phyloP scores from a whole-genome alignment of 2,329 filamentous ascomycete species.

The Trichophyton benhamiae region DNA sequence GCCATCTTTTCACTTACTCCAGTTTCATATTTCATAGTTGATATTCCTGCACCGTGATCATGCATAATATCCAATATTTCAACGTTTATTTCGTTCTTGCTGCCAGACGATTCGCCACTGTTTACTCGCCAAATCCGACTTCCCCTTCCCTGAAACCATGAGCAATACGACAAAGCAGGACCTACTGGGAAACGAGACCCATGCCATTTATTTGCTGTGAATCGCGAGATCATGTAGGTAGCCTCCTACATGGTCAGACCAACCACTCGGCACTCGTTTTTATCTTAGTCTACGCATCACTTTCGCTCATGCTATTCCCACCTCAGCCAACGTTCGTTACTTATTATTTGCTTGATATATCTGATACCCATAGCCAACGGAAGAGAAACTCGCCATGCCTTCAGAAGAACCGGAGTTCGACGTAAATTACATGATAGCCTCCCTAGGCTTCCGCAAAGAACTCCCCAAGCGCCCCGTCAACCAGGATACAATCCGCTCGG shows the following conservation, averaged over 20 bases:
- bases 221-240: neutral
- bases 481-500: neutral
- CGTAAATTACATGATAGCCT: neutral
- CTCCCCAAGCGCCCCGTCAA: neutral
- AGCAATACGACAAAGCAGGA: neutral
- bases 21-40: neutral
- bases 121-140: neutral
- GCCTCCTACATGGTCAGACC: neutral
- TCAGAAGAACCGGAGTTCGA: neutral
- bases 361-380: too few species aligned
- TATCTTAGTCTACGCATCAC: too few species aligned
- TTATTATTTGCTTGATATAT: too few species aligned
- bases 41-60: neutral
- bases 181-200: neutral
- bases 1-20: neutral
- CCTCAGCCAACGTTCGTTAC: too few species aligned
- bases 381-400: too few species aligned
- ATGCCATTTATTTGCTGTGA: neutral
- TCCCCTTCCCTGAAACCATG: neutral
- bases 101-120: neutral
- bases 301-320: too few species aligned
- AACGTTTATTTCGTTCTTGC: neutral
- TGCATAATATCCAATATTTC: neutral
- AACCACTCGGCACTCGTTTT: neutral
- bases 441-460: neutral